phyloP scores from a whole-genome alignment of 2,329 filamentous ascomycete genomes.

The Domatiomyces catenatus region DNA sequence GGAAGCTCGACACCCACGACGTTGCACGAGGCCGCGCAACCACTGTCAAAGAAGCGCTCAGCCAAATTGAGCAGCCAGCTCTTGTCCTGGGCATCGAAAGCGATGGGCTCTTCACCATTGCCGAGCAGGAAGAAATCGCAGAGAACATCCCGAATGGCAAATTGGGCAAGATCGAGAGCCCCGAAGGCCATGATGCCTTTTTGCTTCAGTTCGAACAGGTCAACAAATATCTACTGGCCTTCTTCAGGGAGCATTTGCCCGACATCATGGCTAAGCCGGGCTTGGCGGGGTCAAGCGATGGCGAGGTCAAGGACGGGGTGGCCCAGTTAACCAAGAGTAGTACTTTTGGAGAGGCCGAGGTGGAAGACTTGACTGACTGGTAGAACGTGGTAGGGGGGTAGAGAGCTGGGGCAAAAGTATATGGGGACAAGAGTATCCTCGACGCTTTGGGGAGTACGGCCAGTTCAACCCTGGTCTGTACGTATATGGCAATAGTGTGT shows the following conservation, averaged over 20 bases:
- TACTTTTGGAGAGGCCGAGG: slow-evolving; percentile 88
- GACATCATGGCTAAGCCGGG: slow-evolving; percentile 66
- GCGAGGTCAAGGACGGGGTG: slow-evolving; percentile 29
- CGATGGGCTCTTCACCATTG: slow-evolving; percentile 91
- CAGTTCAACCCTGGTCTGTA: background rate
- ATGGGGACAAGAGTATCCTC: background rate
- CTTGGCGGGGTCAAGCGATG: slow-evolving; percentile 19
- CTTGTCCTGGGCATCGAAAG: slow-evolving; percentile 88
- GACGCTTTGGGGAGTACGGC: background rate
- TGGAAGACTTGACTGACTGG: slow-evolving; percentile 53
- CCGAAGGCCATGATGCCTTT: slow-evolving; percentile 93
- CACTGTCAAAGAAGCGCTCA: slow-evolving; percentile 56
- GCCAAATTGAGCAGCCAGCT: slow-evolving; percentile 71
- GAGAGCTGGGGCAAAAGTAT: too few species aligned
- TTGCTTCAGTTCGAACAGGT: slow-evolving; percentile 94
- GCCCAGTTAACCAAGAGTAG: slow-evolving; percentile 66
- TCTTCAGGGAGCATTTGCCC: slow-evolving; percentile 66
- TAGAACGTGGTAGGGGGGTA: background rate
- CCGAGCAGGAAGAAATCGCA: slow-evolving; percentile 86
- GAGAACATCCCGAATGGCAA: slow-evolving; percentile 61
- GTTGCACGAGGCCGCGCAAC: slow-evolving; percentile 59
- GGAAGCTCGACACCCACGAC: slow-evolving; percentile 95
- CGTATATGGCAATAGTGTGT: background rate
- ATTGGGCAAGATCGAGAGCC: slow-evolving; percentile 76
- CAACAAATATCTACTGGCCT: slow-evolving; percentile 70